Conservation (phyloP, 2,329 filamentous ascomycete species). For the Sporothrix variecibatus region DNA sequence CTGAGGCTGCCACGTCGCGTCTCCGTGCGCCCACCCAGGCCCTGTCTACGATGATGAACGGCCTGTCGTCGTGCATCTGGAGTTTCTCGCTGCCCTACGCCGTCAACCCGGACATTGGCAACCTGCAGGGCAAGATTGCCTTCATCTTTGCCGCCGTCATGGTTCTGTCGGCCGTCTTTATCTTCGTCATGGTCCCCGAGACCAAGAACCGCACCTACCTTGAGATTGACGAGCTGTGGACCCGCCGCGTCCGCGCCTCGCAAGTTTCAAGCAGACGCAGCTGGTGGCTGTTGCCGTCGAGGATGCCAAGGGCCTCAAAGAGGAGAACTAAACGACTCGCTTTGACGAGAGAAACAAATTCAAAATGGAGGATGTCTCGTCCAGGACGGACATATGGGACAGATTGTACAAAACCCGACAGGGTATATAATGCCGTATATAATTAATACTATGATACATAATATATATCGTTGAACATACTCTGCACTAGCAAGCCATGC, state of each 20-base stretch:
- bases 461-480: not conserved
- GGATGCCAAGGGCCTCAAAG: not conserved
- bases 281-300: not conserved
- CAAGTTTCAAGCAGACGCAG: slow-evolving; percentile 16
- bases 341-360: not conserved
- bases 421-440: not conserved
- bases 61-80: slow-evolving; percentile 28
- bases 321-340: not conserved
- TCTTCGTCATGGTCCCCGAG: slow-evolving; percentile 33
- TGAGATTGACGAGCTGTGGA: slow-evolving; percentile 33
- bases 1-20: slow-evolving; percentile 29
- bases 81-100: slow-evolving; percentile 29
- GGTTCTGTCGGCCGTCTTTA: slow-evolving; percentile 29
- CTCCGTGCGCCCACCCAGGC: slow-evolving; percentile 29
- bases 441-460: not conserved
- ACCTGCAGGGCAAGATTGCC: slow-evolving; percentile 30
- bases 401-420: not conserved
- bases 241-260: slow-evolving; percentile 6
- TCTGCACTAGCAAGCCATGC: too few species aligned
- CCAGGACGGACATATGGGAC: not conserved
- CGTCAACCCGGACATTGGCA: slow-evolving; percentile 30
- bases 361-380: not conserved
- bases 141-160: slow-evolving; percentile 35
- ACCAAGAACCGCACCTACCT: slow-evolving; percentile 34
- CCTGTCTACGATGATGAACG: slow-evolving; percentile 26